Evolutionary conservation across 306 rosid species (phyloP), one percentile per base, ranked within the genome.

Genomic region (Trichosanthes cucumerina): DNA sequence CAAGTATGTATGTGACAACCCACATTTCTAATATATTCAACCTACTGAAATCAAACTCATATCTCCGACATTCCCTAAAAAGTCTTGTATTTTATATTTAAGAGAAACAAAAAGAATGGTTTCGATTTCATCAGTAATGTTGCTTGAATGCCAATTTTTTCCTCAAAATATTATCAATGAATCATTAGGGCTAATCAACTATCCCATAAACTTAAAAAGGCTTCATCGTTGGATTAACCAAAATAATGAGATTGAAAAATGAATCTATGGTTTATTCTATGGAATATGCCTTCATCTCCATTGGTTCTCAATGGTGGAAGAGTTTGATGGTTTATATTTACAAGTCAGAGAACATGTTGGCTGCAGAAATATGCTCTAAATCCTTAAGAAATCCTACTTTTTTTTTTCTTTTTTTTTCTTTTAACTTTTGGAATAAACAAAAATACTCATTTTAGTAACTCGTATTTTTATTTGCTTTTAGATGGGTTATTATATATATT

Each of bases 281-380:
- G 77, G 77, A 73, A 73, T 73, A 49, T 73, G 77, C 77, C 44
- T 73, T 73, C 77, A 73, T 73, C 60, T 73, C 59, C 41, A 23
- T 43, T 43, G 76, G 56, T 46, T 41, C 56, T 24, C 12, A 47
- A 16, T 72, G 38, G 38, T 24, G 56, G 41, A 71, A 71, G 38
- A 47, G 39, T 71, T 72, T 47, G 59, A 72, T 72, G 77, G 77
- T 47, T 72, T 72, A 72, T 72, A 47, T 26, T 41, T 23, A 43
- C 36, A 43, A 46, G 77, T 44, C 38, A 72, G 77, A 47, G 41
- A 69, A 43, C 76, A 26, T 72, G 59, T 72, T 72, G 77, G 59
- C 24, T 72, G 58, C 58, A 47, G 7, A 72, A 46, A 19, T 7
- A 73, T 73, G 59, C 60, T 18, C 26, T 4, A 47, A 47, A 73